Evolutionary conservation across 2,329 filamentous ascomycete species (phyloP).

Genomic region (Claviceps capensis): DNA sequence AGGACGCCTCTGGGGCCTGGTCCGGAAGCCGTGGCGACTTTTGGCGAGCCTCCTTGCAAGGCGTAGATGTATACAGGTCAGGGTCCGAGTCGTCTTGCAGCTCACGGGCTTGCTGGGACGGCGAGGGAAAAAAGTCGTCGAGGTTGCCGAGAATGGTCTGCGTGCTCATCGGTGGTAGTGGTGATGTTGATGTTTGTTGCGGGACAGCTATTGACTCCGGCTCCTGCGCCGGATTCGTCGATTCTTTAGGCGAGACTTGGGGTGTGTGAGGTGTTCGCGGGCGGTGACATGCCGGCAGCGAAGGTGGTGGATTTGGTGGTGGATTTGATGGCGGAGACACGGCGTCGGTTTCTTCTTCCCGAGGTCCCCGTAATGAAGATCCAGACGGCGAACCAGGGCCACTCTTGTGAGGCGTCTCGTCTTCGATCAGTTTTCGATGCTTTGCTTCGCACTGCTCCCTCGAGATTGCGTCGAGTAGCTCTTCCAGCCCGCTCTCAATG

Average conservation of each 20-base stretch:
- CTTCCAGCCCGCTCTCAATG: constrained; percentile 9
- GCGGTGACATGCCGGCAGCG: not conserved
- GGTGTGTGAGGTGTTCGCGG: not conserved
- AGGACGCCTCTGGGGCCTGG: constrained; percentile 1
- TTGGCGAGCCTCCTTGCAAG: not conserved
- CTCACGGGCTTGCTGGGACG: constrained; percentile 41
- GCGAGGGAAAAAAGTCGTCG: constrained; percentile 42
- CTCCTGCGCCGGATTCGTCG: not conserved
- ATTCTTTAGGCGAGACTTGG: not conserved
- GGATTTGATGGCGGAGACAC: constrained; percentile 1
- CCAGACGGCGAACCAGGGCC: not conserved
- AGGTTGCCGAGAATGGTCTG: constrained; percentile 38
- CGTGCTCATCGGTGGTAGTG: constrained; percentile 27
- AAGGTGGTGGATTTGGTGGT: not conserved
- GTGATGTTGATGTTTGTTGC: constrained; percentile 7
- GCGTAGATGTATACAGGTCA: not conserved
- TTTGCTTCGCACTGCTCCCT: constrained; percentile 5
- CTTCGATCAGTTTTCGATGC: too few relatives aligned
- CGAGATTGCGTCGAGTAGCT: constrained; percentile 7
- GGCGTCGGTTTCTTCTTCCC: not conserved
- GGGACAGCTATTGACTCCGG: not conserved
- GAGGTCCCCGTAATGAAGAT: not conserved
- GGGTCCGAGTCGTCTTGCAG: constrained; percentile 25
- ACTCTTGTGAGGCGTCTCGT: not conserved
- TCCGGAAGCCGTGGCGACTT: not conserved